Conservation (phyloP, 1,284 basidiomycete species). For the Tylopilus orsonianus region DNA sequence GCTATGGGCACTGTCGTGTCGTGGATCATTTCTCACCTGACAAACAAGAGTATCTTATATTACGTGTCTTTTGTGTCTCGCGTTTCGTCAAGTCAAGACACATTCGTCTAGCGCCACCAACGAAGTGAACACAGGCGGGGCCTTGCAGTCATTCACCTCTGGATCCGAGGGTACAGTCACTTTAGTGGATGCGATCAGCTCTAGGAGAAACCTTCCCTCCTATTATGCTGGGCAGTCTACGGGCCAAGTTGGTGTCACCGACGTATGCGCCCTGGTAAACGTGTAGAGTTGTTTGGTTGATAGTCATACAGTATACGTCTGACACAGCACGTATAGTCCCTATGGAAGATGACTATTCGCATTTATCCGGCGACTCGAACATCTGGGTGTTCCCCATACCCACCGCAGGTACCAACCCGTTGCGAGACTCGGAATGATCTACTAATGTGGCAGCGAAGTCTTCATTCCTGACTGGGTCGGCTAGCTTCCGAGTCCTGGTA, state of each 20-base stretch:
- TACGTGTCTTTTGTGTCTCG: constrained; percentile 28
- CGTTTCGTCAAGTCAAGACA: neutral
- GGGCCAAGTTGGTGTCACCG: constrained; percentile 59
- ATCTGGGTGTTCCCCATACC: constrained; percentile 54
- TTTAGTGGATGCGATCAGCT: constrained; percentile 46
- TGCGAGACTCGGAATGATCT: constrained; percentile 65
- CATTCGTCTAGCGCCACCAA: constrained; percentile 49
- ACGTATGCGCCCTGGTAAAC: constrained; percentile 38
- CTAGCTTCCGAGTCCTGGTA: neutral
- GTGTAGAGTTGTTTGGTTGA: neutral
- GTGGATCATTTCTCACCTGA: constrained; percentile 46
- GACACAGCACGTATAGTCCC: constrained; percentile 60
- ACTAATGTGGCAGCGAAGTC: constrained; percentile 52
- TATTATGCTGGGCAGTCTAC: constrained; percentile 51
- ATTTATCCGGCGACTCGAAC: constrained; percentile 43
- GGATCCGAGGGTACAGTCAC: constrained; percentile 41
- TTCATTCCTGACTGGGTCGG: constrained; percentile 65
- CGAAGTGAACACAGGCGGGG: constrained; percentile 47
- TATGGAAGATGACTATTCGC: constrained; percentile 38
- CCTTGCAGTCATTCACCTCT: constrained; percentile 54
- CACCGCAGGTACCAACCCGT: constrained; percentile 33
- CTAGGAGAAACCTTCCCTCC: constrained; percentile 53
- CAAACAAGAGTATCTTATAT: constrained; percentile 55
- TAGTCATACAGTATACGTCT: constrained; percentile 45
- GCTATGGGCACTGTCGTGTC: constrained; percentile 36